Base-by-base conservation (phyloP, 139 green algal genomes). In the Chlorella vulgaris region DNA sequence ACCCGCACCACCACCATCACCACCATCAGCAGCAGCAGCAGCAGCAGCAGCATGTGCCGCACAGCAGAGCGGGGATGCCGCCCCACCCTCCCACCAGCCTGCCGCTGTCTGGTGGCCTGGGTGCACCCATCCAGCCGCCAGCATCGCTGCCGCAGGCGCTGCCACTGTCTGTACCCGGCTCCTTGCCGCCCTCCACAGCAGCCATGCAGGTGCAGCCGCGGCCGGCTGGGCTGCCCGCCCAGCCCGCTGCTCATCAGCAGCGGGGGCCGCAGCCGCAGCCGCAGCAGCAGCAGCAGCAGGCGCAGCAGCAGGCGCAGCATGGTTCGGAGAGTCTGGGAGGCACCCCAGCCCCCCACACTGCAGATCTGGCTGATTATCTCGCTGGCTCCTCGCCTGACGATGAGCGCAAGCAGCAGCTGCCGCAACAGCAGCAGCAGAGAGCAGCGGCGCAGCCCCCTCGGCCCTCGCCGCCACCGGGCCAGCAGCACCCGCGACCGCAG, bases 61-160 rank as follows among this genome's bases (percentile, higher is more conserved):
- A n/a, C n/a, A n/a, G n/a, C n/a, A n/a, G n/a, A n/a, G n/a, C n/a
- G n/a, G n/a, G n/a, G n/a, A n/a, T n/a, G n/a, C n/a, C n/a, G n/a
- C n/a, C n/a, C n/a, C n/a, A 24, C 31, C 63, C 66, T 18, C 66
- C 66, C 36, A 2, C 21, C 36, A 55, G 7, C 39, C 18, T 74
- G 42, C 42, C 69, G 7, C 31, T 61, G 31, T 8, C 42, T 6
- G 2, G 22, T n/a, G 55, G 55, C 15, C 55, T 65, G 55, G 55
- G 55, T 58, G 55, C 55, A n/a, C 40, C 68, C 0, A 28, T 29
- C 22, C 10, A 7, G 38, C 28, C n/a, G 40, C 68, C 68, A 18
- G 26, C 68, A 24, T 62, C 69, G n/a, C 43, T 76, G 69, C 69
- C 43, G 2, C 43, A 62, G n/a, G 33, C 69, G n/a, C 33, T 69